Conservation (phyloP, 352 stramenopile genomes). For the Pythium guiyangense region DNA sequence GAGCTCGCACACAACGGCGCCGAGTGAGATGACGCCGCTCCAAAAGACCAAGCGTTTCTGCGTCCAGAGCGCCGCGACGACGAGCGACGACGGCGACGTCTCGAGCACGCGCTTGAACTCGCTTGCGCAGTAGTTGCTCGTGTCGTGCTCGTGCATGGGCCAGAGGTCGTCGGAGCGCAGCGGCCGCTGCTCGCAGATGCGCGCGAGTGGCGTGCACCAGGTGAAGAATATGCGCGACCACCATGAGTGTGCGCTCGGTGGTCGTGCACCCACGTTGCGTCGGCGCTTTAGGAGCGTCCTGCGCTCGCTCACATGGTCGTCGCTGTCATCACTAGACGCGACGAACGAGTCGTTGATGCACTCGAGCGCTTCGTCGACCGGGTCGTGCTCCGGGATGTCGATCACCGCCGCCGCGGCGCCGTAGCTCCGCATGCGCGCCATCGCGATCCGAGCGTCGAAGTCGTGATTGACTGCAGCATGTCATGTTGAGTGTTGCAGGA, state of each 20-base stretch:
- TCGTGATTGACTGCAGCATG: too few species aligned
- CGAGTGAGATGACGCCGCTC: slow-evolving; percentile 27
- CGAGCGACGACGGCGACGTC: slow-evolving; percentile 17
- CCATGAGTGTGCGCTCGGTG: slow-evolving; percentile 9
- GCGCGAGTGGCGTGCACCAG: slow-evolving; percentile 23
- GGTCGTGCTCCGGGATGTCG: slow-evolving; percentile 6
- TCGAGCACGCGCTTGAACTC: slow-evolving; percentile 18
- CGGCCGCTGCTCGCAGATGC: slow-evolving; percentile 18
- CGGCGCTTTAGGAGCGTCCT: slow-evolving; percentile 1
- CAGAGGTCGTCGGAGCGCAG: slow-evolving; percentile 30
- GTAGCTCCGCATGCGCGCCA: slow-evolving; percentile 5
- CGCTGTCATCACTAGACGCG: neutral
- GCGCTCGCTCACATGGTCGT: neutral
- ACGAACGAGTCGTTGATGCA: neutral
- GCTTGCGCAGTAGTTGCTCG: slow-evolving; percentile 16
- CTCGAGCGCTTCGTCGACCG: neutral
- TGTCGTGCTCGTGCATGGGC: slow-evolving; percentile 20
- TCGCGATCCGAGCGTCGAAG: neutral
- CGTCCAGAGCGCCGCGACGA: slow-evolving; percentile 18
- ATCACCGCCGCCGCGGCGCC: neutral
- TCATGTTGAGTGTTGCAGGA: too few species aligned
- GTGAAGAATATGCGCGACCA: slow-evolving; percentile 31
- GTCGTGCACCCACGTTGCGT: neutral
- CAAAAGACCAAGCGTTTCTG: slow-evolving; percentile 17
- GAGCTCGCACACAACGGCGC: slow-evolving; percentile 25